Conservation (phyloP, 257 asterid genomes). For the Plantago major region DNA sequence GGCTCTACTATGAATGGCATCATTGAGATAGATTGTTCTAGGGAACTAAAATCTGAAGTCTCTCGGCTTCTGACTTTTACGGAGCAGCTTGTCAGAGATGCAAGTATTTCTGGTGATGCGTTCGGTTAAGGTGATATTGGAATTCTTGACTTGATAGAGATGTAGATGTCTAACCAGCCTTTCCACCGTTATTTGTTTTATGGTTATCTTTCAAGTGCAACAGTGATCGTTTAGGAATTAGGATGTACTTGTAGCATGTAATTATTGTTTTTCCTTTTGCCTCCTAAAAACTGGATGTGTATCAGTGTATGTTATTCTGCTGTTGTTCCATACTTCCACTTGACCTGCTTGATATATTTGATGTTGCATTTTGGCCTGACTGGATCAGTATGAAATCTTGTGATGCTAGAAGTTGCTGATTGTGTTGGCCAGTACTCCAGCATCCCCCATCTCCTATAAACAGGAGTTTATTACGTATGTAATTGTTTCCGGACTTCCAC, state of each 20-base stretch:
- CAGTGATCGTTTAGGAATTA: constrained; percentile 8
- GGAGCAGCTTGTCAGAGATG: constrained; percentile 58
- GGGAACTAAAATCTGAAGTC: constrained; percentile 51
- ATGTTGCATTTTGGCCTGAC: not conserved
- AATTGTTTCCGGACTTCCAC: too few species aligned
- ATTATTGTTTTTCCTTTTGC: not conserved
- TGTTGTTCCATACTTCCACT: not conserved
- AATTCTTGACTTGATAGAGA: constrained; percentile 15
- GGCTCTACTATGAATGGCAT: constrained; percentile 15
- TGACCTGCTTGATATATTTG: not conserved
- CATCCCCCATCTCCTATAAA: too few species aligned
- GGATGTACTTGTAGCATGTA: not conserved
- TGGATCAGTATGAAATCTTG: not conserved
- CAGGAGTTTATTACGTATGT: too few species aligned
- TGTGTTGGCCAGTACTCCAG: too few species aligned
- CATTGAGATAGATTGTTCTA: constrained; percentile 18
- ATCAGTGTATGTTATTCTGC: not conserved
- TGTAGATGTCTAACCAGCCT: constrained; percentile 26
- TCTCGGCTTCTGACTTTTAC: constrained; percentile 60
- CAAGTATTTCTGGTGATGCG: constrained; percentile 28
- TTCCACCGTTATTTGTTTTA: not conserved
- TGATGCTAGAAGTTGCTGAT: too few species aligned
- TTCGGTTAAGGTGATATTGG: constrained; percentile 8
- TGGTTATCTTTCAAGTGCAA: constrained; percentile 13
- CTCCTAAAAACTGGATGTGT: not conserved